Percentiles rank a stretch among this genome's conserved stretches.
Evolutionary conservation across 768 basidiomycete genomes (phyloP).

Genomic region (Rossbeevera mucosa): DNA sequence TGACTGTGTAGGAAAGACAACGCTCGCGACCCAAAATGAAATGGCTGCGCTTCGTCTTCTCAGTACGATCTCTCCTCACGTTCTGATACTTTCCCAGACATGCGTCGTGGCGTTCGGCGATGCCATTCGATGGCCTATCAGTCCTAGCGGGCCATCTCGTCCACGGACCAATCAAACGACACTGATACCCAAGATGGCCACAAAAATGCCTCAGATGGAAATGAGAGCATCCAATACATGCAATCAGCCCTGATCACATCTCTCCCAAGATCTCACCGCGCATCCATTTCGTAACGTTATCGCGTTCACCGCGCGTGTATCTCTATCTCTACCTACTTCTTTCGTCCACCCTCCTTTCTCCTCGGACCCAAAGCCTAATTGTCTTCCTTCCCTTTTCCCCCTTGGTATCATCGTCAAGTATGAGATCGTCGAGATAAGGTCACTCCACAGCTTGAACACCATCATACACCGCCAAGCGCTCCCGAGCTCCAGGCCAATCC

Average conservation of each 20-base stretch:
- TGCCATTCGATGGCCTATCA: not conserved
- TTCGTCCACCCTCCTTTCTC: slow-evolving; percentile 2
- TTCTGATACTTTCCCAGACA: slow-evolving; percentile 5
- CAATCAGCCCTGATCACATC: slow-evolving; percentile 2
- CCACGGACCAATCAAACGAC: not conserved
- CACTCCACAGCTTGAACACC: slow-evolving; percentile 81
- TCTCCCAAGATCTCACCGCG: no score
- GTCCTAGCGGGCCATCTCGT: not conserved
- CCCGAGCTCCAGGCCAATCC: slow-evolving; percentile 74
- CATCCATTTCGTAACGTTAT: not conserved
- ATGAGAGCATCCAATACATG: not conserved
- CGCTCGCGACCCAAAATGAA: not conserved
- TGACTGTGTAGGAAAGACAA: slow-evolving; percentile 1
- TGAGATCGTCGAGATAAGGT: not conserved
- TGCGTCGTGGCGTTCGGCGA: not conserved
- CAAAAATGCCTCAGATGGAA: not conserved
- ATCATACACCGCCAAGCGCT: slow-evolving; percentile 70
- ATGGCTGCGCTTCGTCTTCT: not conserved
- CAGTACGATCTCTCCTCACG: slow-evolving; percentile 1
- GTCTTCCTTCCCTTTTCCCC: not conserved
- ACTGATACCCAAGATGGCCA: not conserved
- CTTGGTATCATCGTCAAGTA: not conserved
- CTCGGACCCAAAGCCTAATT: slow-evolving; percentile 15
- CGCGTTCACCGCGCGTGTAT: not conserved
- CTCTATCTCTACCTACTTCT: not conserved